Base-by-base conservation (phyloP, 2,329 filamentous ascomycete species). In the Beauveria sp. region DNA sequence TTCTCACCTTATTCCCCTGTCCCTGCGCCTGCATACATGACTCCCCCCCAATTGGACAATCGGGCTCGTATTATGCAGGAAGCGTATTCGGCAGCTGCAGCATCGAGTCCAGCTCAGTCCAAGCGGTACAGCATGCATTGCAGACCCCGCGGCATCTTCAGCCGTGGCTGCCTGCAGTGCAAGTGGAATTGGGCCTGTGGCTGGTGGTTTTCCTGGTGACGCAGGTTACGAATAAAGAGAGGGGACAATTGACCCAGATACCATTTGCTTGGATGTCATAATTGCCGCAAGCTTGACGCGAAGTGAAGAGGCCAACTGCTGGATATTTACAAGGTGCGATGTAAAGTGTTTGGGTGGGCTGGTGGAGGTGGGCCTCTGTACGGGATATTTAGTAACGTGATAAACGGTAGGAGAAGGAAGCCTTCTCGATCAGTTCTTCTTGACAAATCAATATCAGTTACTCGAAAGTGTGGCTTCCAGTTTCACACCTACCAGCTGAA, bases 111-210 rank as follows among this genome's bases (percentile, higher is more conserved):
- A 59, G 46, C 16, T 3, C 8, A 6, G n/a, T 22, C 9, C 14
- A 24, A 31, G 48, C 48, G 20, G 22, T 12, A 34, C 34, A 56
- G 43, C 24, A 8, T 40, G 40, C 22, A 12, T 49, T 42, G 48
- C 48, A n/a, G 38, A 40, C 40, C 34, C 57, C 49, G 48, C 57
- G 49, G 40, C 57, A 18, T 45, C 9, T 46, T 60, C 57, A 60
- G 57, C 57, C 57, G 34, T 49, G n/a, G 34, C 45, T 49, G 31
- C 16, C n/a, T 42, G 56, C 18, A 59, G 18, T 4, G 34, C 34
- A 5, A 38, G n/a, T 52, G 31, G 24, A 18, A 20, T 49, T 51
- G 16, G 9, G 16, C 18, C 18, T 31, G 31, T 52, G 34, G 38
- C 34, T 18, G 10, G n/a, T 12, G 5, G 14, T 20, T 28, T 31